Evolutionary conservation across 352 stramenopile genomes (phyloP).

Genomic region (Pythium brassicae): DNA sequence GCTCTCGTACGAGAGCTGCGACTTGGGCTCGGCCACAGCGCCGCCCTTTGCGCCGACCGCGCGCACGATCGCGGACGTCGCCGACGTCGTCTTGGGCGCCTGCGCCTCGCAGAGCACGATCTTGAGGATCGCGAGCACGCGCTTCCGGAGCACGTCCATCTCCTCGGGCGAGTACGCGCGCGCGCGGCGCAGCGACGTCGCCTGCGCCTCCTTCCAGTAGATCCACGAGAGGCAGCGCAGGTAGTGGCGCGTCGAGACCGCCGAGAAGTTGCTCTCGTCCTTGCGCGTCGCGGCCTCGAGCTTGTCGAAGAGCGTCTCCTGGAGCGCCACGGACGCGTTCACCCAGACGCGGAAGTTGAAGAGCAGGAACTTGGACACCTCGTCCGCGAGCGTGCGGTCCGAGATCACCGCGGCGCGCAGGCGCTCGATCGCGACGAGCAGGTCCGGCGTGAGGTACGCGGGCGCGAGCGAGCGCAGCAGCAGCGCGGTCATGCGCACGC

Average conservation of each 20-base stretch:
- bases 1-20: slow-evolving; percentile 77
- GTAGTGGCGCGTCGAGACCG: slow-evolving; percentile 74
- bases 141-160: slow-evolving; percentile 54
- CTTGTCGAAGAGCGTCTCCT: slow-evolving; percentile 77
- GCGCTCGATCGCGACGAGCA: slow-evolving; percentile 70
- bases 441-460: slow-evolving; percentile 58
- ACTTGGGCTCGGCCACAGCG: slow-evolving; percentile 46
- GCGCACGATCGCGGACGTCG: slow-evolving; percentile 49
- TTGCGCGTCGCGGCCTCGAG: slow-evolving; percentile 73
- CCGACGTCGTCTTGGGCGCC: slow-evolving; percentile 25
- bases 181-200: slow-evolving; percentile 46
- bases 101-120: slow-evolving; percentile 78
- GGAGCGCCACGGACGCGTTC: slow-evolving; percentile 63
- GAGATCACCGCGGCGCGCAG: slow-evolving; percentile 72
- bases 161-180: slow-evolving; percentile 47
- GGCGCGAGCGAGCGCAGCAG: slow-evolving; percentile 64
- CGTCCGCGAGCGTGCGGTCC: slow-evolving; percentile 69
- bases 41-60: slow-evolving; percentile 28
- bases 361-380: slow-evolving; percentile 80
- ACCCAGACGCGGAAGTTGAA: slow-evolving; percentile 88
- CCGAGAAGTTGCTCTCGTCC: slow-evolving; percentile 62
- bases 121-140: slow-evolving; percentile 71
- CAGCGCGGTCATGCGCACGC: slow-evolving; percentile 63
- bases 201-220: slow-evolving; percentile 54
- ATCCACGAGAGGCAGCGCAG: slow-evolving; percentile 82